Conservation (phyloP, 495 filamentous ascomycete genomes). For the Talaromyces stipitatus region DNA sequence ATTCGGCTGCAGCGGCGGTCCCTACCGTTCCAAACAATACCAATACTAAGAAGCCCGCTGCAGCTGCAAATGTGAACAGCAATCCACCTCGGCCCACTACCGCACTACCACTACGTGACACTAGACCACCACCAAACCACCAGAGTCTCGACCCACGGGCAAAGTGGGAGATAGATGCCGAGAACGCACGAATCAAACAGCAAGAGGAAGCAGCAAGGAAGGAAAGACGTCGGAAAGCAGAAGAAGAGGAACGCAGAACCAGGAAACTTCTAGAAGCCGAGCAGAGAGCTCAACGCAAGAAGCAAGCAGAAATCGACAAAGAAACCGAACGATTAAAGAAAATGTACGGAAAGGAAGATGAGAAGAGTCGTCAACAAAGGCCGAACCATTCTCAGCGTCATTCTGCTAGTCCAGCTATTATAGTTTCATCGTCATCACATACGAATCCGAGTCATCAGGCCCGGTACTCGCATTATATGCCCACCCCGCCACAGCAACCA, state of each 20-base stretch:
- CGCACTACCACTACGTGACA: conserved; percentile 13
- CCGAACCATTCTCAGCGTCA: conserved; percentile 19
- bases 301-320: conserved; percentile 65
- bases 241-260: conserved; percentile 59
- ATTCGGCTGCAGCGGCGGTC: not conserved
- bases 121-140: conserved; percentile 12
- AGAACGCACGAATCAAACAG: conserved; percentile 53
- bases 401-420: conserved; percentile 5
- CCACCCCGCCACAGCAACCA: conserved; percentile 11
- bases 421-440: conserved; percentile 4
- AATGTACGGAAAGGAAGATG: conserved; percentile 57
- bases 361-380: conserved; percentile 24
- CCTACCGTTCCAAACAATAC: conserved; percentile 5
- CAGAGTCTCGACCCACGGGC: conserved; percentile 41
- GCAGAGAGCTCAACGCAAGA: conserved; percentile 55
- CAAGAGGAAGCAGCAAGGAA: conserved; percentile 47
- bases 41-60: not conserved
- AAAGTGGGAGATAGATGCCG: conserved; percentile 53
- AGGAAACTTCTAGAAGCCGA: conserved; percentile 75
- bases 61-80: not conserved
- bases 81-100: not conserved
- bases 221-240: conserved; percentile 45
- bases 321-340: conserved; percentile 78
- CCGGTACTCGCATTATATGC: conserved; percentile 11
- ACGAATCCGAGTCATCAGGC: conserved; percentile 13